A percentile compares a stretch with the other conserved stretches of the same genome.
These are phyloP conservation scores for Fusarium pilosicola DNA, from an alignment of 2,329 filamentous ascomycete species.

Conservation along the genomic window DNA sequence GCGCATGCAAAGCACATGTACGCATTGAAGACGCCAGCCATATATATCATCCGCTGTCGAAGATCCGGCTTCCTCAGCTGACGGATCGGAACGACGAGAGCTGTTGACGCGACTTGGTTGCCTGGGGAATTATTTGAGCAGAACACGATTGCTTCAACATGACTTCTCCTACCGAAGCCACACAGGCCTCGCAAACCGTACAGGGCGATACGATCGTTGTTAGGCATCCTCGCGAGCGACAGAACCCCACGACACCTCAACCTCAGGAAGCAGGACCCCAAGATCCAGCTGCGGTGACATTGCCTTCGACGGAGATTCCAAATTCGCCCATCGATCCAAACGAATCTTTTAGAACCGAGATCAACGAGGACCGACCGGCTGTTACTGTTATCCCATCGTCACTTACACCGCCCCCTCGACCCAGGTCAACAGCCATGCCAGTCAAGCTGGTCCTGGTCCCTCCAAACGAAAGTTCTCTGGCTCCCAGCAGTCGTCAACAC, in stretches of 20 bases:
- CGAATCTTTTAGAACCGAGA: slow-evolving; percentile 61
- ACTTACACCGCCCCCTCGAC: slow-evolving; percentile 66
- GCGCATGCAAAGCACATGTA: slow-evolving; percentile 21
- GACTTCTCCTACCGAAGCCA: slow-evolving; percentile 46
- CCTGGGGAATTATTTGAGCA: not conserved
- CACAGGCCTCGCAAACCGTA: slow-evolving; percentile 47
- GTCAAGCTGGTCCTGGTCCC: slow-evolving; percentile 28
- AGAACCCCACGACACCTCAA: slow-evolving; percentile 47
- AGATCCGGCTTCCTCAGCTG: not conserved
- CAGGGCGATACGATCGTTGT: slow-evolving; percentile 43
- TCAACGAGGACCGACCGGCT: slow-evolving; percentile 57
- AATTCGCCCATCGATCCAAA: slow-evolving; percentile 62
- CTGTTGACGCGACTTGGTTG: slow-evolving; percentile 26
- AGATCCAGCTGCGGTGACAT: slow-evolving; percentile 61
- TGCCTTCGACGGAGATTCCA: slow-evolving; percentile 67
- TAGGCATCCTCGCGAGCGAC: slow-evolving; percentile 49
- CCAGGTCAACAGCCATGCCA: slow-evolving; percentile 52
- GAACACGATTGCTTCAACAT: slow-evolving; percentile 43
- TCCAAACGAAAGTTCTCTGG: slow-evolving; percentile 48
- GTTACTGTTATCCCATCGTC: slow-evolving; percentile 66
- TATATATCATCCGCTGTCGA: not conserved
- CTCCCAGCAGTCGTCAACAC: slow-evolving; percentile 59
- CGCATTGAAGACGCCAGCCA: not conserved
- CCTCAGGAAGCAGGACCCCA: slow-evolving; percentile 47
- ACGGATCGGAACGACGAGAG: not conserved